Evolutionary conservation across 805 yeast genomes (phyloP), one percentile per base, ranked within the genome.

Genomic region (Wickerhamomyces chambardii): DNA sequence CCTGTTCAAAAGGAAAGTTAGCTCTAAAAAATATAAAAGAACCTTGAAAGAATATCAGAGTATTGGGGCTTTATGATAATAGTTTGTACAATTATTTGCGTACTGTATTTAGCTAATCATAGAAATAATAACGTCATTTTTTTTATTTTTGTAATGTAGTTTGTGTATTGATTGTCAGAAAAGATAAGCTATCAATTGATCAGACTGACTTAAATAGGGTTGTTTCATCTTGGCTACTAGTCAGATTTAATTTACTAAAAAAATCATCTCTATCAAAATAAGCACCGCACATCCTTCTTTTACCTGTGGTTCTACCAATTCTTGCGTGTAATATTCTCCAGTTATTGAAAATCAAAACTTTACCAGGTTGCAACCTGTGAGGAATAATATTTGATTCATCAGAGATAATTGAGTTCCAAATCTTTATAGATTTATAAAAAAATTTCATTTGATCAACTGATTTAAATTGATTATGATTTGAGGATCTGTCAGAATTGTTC

Each of bases 281-380:
- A 2, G 84, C 84, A 11, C 86, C 86, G 51, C 86, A 80, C 70
- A 79, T 66, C 45, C 84, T 59, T 51, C 86, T 63, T 47, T 70
- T 68, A 3, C 87, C 86, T 2, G 78, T 70, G 39, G 78, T 77
- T 40, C 66, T 78, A 17, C 50, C 51, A 31, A 76, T 73, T 47
- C 86, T 65, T 15, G 81, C 75, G 51, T 80, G 87, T 54, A 79
- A 64, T 16, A 76, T 75, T 46, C 87, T 55, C 85, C 86, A 79
- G 50, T 79, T 80, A 50, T 80, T 85, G 50, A 79, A 79, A 29
- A 80, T 71, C 43, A 79, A 55, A 32, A 78, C 70, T 45, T 73
- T 76, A 3, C 85, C 86, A 0, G 87, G 85, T 33, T 58, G 61
- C 45, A 80, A 62, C 44, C 66, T 75, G 47, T 74, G 62, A 46